phyloP scores from a whole-genome alignment of 1,284 basidiomycete genomes.

The Tranzscheliella williamsii region DNA sequence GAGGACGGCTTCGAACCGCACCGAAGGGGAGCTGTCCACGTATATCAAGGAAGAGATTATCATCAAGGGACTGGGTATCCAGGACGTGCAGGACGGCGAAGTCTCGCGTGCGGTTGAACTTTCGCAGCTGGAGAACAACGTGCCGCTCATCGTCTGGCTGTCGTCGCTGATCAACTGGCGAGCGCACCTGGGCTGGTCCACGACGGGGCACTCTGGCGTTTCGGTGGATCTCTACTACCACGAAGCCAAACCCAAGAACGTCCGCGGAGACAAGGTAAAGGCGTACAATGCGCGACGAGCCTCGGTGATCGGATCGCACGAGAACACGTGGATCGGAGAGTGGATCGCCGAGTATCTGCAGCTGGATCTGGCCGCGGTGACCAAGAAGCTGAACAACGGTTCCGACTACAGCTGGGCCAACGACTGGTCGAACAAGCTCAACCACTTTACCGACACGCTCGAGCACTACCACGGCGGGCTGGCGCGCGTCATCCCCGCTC shows the following conservation, averaged over 20 bases:
- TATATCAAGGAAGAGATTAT: slow-evolving; percentile 42
- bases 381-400: slow-evolving; percentile 41
- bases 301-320: slow-evolving; percentile 40
- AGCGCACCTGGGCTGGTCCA: slow-evolving; percentile 48
- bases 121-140: slow-evolving; percentile 25
- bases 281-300: slow-evolving; percentile 9
- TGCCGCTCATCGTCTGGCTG: slow-evolving; percentile 33
- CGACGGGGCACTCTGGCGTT: slow-evolving; percentile 44
- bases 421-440: slow-evolving; percentile 38
- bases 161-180: slow-evolving; percentile 46
- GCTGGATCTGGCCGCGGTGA: slow-evolving; percentile 38
- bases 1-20: slow-evolving; percentile 39
- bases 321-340: slow-evolving; percentile 52
- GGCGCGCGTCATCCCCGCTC: slow-evolving; percentile 19
- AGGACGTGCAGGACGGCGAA: slow-evolving; percentile 44
- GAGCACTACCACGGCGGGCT: slow-evolving; percentile 47
- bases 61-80: slow-evolving; percentile 29
- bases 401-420: slow-evolving; percentile 42
- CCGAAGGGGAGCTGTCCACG: slow-evolving; percentile 40
- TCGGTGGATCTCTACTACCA: slow-evolving; percentile 45
- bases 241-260: slow-evolving; percentile 21
- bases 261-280: slow-evolving; percentile 14
- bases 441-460: slow-evolving; percentile 28
- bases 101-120: slow-evolving; percentile 34
- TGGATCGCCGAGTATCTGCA: slow-evolving; percentile 37